A percentile compares a stretch with the other conserved stretches of the same genome.
These are phyloP conservation scores for Protostelium mycophagum DNA, from an alignment of 78 protist genomes.

Conservation along the genomic window DNA sequence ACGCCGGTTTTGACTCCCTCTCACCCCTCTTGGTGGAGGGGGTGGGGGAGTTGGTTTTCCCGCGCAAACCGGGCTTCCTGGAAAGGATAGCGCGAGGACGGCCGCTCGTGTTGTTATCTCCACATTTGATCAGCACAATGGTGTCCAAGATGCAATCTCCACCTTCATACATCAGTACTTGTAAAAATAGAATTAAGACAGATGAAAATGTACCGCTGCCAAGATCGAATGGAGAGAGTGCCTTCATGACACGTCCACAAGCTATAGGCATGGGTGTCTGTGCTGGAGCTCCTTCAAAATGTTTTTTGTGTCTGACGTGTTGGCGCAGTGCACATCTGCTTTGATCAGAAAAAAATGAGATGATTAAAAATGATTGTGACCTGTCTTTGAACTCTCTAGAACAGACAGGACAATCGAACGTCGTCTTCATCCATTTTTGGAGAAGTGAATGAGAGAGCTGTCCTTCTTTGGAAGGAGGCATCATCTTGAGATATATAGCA, in stretches of 20 bases:
- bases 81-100: not conserved
- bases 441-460: not conserved
- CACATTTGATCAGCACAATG: not conserved
- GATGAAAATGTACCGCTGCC: not conserved
- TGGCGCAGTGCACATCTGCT: not conserved
- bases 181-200: too few relatives aligned
- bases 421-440: not conserved
- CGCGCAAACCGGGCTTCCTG: not conserved
- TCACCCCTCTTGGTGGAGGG: too few relatives aligned
- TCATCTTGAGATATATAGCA: not conserved
- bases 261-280: not conserved
- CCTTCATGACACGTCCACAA: not conserved
- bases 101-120: not conserved
- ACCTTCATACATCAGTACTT: too few relatives aligned
- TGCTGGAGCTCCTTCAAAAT: not conserved
- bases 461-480: not conserved
- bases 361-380: not conserved
- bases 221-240: not conserved
- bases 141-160: not conserved
- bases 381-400: not conserved
- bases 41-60: too few relatives aligned
- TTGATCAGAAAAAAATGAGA: not conserved
- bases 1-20: too few relatives aligned
- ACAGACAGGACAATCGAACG: not conserved
- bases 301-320: not conserved